These are phyloP conservation scores for Melocanna baccifera DNA, from an alignment of 176 grass and related monocot genomes.

Conservation along the genomic window DNA sequence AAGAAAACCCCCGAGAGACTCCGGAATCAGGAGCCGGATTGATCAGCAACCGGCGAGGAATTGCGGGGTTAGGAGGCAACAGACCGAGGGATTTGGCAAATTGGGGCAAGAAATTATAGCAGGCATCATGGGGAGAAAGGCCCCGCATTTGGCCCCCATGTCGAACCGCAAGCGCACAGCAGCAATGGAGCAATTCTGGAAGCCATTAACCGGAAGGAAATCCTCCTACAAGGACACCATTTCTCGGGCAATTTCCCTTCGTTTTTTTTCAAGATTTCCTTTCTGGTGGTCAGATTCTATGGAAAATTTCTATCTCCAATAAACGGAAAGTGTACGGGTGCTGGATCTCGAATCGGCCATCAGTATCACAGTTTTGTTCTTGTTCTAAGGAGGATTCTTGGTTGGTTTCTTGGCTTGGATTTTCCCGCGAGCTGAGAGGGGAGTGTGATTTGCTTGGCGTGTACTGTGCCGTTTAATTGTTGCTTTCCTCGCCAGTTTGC, in stretches of 20 bases:
- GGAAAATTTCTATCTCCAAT: neutral
- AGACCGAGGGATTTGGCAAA: neutral
- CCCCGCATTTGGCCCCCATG: neutral
- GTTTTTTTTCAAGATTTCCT: neutral
- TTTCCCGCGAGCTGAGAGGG: constrained; percentile 34
- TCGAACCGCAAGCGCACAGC: neutral
- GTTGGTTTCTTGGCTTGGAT: neutral
- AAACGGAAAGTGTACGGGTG: neutral
- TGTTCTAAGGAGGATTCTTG: neutral
- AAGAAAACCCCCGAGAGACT: neutral
- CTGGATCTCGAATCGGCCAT: constrained; percentile 4
- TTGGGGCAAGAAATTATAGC: constrained; percentile 20
- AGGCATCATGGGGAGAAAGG: constrained; percentile 4
- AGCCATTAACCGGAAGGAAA: neutral
- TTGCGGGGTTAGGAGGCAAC: constrained; percentile 23
- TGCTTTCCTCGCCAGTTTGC: constrained; percentile 7
- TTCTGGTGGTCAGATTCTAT: neutral
- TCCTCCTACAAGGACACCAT: neutral
- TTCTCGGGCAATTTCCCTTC: neutral
- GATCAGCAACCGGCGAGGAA: constrained; percentile 30
- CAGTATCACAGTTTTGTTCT: constrained; percentile 5
- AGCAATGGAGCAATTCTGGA: neutral
- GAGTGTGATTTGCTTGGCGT: neutral
- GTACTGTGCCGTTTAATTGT: constrained; percentile 18
- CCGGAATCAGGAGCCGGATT: constrained; percentile 8